Conservation (phyloP, 495 filamentous ascomycete genomes). For the Trichocladium uniseriatum region DNA sequence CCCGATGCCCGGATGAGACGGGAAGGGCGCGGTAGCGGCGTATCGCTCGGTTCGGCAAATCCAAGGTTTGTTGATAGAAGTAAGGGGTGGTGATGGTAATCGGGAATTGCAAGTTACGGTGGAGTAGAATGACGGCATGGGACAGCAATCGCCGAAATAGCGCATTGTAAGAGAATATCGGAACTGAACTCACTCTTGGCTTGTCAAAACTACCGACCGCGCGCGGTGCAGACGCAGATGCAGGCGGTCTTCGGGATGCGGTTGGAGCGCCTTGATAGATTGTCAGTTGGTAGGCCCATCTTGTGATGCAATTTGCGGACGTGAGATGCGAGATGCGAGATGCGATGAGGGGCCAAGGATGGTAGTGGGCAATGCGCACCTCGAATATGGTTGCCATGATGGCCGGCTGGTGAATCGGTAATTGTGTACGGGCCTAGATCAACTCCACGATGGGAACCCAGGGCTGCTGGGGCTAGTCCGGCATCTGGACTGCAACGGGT, state of each 20-base stretch:
- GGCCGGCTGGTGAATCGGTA: constrained; percentile 6
- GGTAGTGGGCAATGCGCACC: constrained; percentile 8
- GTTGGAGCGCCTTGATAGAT: constrained; percentile 31
- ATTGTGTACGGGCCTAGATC: background rate
- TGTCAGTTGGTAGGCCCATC: background rate
- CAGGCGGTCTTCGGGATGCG: constrained; percentile 44
- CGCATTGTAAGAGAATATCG: background rate
- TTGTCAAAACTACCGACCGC: constrained; percentile 70
- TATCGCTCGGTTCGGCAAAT: no score
- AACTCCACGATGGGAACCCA: no score
- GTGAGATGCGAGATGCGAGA: background rate
- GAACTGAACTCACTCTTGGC: constrained; percentile 49
- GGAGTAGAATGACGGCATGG: no score
- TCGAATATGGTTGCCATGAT: constrained; percentile 24
- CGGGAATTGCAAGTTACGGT: no score
- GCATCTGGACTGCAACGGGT: no score
- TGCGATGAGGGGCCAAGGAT: no score
- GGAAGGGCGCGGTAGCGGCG: no score
- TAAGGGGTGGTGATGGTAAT: no score
- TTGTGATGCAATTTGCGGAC: no score
- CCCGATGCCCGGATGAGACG: no score
- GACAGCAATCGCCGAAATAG: no score
- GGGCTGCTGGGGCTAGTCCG: no score
- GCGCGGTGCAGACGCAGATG: constrained; percentile 74
- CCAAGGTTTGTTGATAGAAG: background rate